A percentile compares a stretch with the other conserved stretches of the same genome.
Conservation (phyloP, 2,329 filamentous ascomycete species). For the Trichoderma cornu-damae region DNA sequence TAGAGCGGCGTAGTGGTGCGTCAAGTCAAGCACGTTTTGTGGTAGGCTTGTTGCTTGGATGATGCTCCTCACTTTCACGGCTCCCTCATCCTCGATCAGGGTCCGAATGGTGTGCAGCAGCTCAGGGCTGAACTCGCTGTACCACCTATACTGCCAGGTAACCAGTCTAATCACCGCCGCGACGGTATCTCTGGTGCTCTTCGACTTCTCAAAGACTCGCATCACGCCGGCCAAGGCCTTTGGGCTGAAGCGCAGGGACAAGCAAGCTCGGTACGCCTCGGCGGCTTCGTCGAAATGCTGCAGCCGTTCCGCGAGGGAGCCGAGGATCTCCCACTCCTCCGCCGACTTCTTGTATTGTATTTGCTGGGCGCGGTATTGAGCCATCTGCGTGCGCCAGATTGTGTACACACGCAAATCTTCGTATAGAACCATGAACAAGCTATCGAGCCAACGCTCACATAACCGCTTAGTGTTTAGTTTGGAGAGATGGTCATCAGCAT, state of each 20-base stretch:
- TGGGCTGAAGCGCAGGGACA: constrained; percentile 84
- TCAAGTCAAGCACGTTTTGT: constrained; percentile 87
- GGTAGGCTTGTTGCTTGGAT: constrained; percentile 93
- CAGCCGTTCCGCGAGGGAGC: constrained; percentile 83
- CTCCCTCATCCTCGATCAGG: constrained; percentile 94
- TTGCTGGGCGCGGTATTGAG: constrained; percentile 87
- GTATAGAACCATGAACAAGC: constrained; percentile 98
- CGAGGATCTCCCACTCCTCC: constrained; percentile 97
- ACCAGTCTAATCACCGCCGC: constrained; percentile 85
- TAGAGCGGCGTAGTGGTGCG: constrained; percentile 90
- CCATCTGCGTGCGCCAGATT: constrained; percentile 98
- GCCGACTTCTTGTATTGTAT: constrained; percentile 95
- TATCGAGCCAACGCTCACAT: constrained; percentile 96
- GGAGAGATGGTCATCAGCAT: constrained; percentile 69
- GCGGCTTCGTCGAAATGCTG: constrained; percentile 89
- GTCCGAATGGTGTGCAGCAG: constrained; percentile 83
- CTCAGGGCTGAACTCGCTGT: constrained; percentile 95
- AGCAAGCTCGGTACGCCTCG: constrained; percentile 86
- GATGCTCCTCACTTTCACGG: constrained; percentile 94
- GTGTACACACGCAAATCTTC: constrained; percentile 98
- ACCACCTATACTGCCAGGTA: constrained; percentile 99
- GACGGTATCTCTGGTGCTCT: constrained; percentile 75
- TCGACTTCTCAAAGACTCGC: constrained; percentile 68
- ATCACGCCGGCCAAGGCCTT: constrained; percentile 86
- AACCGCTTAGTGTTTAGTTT: constrained; percentile 96